Evolutionary conservation across 1,284 basidiomycete species (phyloP).

Genomic region (Vanrija pseudolonga): DNA sequence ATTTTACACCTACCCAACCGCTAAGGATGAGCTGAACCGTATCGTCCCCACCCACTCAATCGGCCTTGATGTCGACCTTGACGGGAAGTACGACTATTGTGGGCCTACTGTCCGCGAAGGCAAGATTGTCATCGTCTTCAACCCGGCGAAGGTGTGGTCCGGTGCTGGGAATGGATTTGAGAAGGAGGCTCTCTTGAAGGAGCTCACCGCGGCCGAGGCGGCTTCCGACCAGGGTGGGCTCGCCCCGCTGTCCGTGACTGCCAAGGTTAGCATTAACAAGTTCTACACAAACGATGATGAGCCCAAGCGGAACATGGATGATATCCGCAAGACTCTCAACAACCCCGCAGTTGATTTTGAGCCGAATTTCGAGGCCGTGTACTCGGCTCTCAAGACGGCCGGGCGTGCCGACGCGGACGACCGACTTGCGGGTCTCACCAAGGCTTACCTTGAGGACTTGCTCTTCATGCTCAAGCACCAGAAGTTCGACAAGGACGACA

Average conservation of each 20-base stretch:
- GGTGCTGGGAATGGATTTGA: background rate
- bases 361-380: background rate
- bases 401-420: background rate
- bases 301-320: background rate
- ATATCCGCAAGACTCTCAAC: background rate
- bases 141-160: background rate
- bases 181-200: background rate
- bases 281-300: background rate
- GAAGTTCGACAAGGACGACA: slow-evolving; percentile 5
- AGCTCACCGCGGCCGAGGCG: background rate
- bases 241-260: too few species aligned
- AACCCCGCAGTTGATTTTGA: slow-evolving; percentile 1
- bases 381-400: background rate
- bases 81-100: slow-evolving; percentile 1
- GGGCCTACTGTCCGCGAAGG: slow-evolving; percentile 1
- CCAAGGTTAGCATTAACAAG: background rate
- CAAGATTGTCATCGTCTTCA: slow-evolving; percentile 3
- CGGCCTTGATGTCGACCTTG: background rate
- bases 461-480: background rate
- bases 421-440: background rate
- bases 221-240: background rate
- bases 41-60: background rate
- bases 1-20: background rate
- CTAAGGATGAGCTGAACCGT: background rate
- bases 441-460: background rate